These are phyloP conservation scores for Starmerella sp. DNA, from an alignment of 805 yeast genomes.

Conservation along the genomic window DNA sequence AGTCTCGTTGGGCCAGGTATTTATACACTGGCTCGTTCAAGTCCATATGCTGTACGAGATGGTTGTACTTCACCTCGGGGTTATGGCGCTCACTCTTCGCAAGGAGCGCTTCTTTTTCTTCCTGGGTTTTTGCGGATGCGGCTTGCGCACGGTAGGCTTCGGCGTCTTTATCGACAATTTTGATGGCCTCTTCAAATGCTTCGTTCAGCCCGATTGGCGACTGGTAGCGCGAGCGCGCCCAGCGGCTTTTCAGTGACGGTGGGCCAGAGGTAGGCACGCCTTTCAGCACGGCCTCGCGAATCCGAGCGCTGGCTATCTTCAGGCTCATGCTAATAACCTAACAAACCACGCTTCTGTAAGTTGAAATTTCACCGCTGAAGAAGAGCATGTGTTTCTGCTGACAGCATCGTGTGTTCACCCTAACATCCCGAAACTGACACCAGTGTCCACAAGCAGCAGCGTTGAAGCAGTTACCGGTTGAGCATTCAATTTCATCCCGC, in stretches of 20 bases:
- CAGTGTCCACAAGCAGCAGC: neutral
- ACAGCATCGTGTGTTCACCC: neutral
- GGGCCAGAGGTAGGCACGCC: conserved; percentile 25
- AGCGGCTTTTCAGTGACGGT: conserved; percentile 20
- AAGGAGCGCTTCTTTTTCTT: conserved; percentile 27
- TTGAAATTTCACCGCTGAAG: neutral
- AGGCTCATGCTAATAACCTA: conserved; percentile 10
- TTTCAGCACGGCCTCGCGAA: conserved; percentile 24
- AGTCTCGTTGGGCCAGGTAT: conserved; percentile 50
- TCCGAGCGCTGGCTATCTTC: conserved; percentile 19
- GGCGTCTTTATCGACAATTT: conserved; percentile 42
- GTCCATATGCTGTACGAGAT: conserved; percentile 43
- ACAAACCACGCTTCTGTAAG: neutral
- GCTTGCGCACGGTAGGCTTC: conserved; percentile 35
- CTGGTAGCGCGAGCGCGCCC: conserved; percentile 37
- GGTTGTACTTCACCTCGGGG: conserved; percentile 76
- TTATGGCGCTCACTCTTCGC: conserved; percentile 60
- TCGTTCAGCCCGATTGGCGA: conserved; percentile 62
- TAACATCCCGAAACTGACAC: neutral
- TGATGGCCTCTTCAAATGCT: conserved; percentile 60
- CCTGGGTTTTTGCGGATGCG: conserved; percentile 22
- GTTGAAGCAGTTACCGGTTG: too few species aligned
- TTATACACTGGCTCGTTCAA: conserved; percentile 72
- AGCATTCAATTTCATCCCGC: too few species aligned
- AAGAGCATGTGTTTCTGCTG: too few species aligned